Percentiles rank a stretch among this genome's conserved stretches.
These are phyloP conservation scores for Hymenotorrendiella dingleyae DNA, from an alignment of 2,329 filamentous ascomycete species.

Conservation along the genomic window DNA sequence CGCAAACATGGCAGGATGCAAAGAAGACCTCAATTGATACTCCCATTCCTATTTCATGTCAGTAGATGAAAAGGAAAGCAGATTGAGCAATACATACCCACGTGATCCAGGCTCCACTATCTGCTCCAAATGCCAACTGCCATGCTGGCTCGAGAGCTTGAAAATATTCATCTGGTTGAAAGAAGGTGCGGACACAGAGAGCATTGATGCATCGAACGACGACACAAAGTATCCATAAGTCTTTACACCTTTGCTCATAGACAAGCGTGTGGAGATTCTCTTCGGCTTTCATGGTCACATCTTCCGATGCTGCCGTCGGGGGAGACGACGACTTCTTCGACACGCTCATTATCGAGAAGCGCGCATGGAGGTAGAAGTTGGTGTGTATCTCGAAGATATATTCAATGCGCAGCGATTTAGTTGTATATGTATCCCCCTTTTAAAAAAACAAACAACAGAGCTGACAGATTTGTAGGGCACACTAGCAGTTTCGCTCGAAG, in stretches of 20 bases:
- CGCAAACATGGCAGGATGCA: conserved; percentile 87
- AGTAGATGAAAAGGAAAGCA: conserved; percentile 26
- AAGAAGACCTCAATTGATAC: conserved; percentile 76
- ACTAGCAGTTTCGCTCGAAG: no score
- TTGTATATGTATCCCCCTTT: no score
- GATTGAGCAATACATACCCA: conserved; percentile 69
- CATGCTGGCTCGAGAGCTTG: conserved; percentile 94
- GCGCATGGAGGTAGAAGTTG: no score
- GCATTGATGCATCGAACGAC: conserved; percentile 75
- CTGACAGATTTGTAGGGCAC: no score
- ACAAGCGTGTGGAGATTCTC: conserved; percentile 23
- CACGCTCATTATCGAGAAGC: no score
- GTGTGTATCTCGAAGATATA: no score
- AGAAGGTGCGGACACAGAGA: conserved; percentile 77
- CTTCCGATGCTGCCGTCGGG: no score
- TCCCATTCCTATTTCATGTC: conserved; percentile 72
- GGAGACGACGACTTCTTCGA: no score
- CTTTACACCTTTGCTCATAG: conserved; percentile 24
- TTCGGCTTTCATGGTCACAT: no score
- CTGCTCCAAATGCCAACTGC: conserved; percentile 72
- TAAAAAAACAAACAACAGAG: no score
- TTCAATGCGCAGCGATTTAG: no score
- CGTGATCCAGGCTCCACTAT: conserved; percentile 84
- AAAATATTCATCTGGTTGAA: conserved; percentile 97
- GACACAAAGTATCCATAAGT: conserved; percentile 38